Evolutionary conservation across 2,329 filamentous ascomycete species (phyloP), one percentile per base, ranked within the genome.

Genomic region (Ophiostoma triangulosporum): DNA sequence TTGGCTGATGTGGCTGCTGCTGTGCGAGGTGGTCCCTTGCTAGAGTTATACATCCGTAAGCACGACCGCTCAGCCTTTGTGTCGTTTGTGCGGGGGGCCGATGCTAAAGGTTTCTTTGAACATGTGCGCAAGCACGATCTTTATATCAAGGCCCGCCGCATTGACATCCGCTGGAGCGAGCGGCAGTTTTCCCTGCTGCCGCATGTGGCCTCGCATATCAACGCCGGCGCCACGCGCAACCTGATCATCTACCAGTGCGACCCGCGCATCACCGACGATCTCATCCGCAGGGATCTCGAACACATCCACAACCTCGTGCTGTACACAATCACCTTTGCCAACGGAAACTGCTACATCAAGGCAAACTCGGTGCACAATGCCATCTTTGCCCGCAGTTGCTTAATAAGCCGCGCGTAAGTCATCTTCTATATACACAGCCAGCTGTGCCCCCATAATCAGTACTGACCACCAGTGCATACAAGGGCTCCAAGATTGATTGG

Each of bases 291-390:
- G 4, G 85, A 94, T 60, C 73, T 93, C 35, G 83, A 89, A 24
- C 88, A 94, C 64, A 91, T 94, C 56, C 82, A 91, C 69, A 86
- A 87, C 57, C 73, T 94, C 1, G 71, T 83, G 22, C 76, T 94
- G 11, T 73, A 93, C 61, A 76, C 76, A 43, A 69, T 93, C 45
- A 67, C 69, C 7, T 83, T 86, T 64, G 66, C 68, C 3, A 70
- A 73, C 17, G 73, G 73, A 4, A 77, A 81, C 64, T 84, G 77
- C 55, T 78, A 78, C 64, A 80, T 94, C 58, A 81, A 78, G 53
- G 87, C 83, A 7, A 94, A 90, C 65, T 88, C 86, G 0, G 75
- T 94, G 9, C 76, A 84, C 62, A 83, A 84, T 57, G 84, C 87
- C 11, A 74, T 88, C 51, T 87, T 83, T 66, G 86, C 87, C 8